Conservation (phyloP, 1,284 basidiomycete species). For the Sanghuangporus sanghuang region DNA sequence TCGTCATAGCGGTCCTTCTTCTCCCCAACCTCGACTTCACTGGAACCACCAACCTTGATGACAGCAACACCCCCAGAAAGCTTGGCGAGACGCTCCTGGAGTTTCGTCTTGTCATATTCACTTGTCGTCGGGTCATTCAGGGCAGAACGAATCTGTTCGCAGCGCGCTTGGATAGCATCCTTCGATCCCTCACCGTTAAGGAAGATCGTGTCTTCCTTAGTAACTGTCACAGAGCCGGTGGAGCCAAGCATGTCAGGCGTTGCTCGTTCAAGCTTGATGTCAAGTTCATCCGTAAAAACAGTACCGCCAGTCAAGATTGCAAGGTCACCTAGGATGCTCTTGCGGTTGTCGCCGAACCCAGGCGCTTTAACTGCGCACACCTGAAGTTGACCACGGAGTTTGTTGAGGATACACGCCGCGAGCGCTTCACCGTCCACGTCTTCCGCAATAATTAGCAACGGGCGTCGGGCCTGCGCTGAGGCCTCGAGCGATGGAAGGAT, state of each 20-base stretch:
- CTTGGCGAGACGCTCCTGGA: slow-evolving; percentile 97
- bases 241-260: slow-evolving; percentile 89
- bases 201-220: slow-evolving; percentile 98
- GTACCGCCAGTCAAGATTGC: slow-evolving; percentile 96
- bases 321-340: slow-evolving; percentile 94
- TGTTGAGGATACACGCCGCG: slow-evolving; percentile 97
- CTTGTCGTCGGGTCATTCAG: slow-evolving; percentile 82
- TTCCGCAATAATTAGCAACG: slow-evolving; percentile 94
- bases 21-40: slow-evolving; percentile 96
- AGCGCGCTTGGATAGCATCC: slow-evolving; percentile 80
- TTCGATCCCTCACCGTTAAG: slow-evolving; percentile 92
- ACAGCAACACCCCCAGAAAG: slow-evolving; percentile 94
- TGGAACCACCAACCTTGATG: slow-evolving; percentile 94
- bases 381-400: slow-evolving; percentile 93
- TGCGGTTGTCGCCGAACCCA: slow-evolving; percentile 98
- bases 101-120: slow-evolving; percentile 93
- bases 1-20: slow-evolving; percentile 99
- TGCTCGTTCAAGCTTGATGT: slow-evolving; percentile 94
- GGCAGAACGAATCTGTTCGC: slow-evolving; percentile 91
- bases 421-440: slow-evolving; percentile 97
- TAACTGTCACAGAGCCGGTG: slow-evolving; percentile 90
- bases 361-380: slow-evolving; percentile 95
- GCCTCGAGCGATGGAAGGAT: slow-evolving; percentile 93
- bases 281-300: slow-evolving; percentile 97
- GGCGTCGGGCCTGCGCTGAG: slow-evolving; percentile 87